phyloP scores from a whole-genome alignment of 257 asterid species.

The Misopates orontium region DNA sequence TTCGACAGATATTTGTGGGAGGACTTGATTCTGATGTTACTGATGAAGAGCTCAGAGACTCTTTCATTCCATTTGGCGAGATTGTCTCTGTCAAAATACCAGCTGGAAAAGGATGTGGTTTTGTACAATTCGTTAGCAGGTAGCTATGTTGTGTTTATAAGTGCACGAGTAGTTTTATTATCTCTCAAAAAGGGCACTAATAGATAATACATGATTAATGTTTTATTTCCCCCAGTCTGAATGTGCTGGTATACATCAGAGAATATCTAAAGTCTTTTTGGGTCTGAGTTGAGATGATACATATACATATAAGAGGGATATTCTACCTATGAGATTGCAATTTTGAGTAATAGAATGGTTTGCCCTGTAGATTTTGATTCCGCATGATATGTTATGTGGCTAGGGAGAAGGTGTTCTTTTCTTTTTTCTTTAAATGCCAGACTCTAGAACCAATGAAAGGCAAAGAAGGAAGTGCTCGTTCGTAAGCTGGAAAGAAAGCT shows the following conservation, averaged over 20 bases:
- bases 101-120: conserved; percentile 64
- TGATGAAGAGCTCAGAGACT: conserved; percentile 50
- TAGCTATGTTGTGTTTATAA: conserved; percentile 30
- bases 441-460: not conserved
- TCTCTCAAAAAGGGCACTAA: not conserved
- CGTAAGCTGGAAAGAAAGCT: conserved; percentile 8
- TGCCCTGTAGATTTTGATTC: not conserved
- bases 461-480: not conserved
- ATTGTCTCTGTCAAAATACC: conserved; percentile 60
- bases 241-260: conserved; percentile 14
- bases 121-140: conserved; percentile 68
- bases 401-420: not conserved
- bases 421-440: conserved; percentile 3
- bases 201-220: not conserved
- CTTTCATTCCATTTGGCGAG: conserved; percentile 54
- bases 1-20: conserved; percentile 46
- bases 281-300: not conserved
- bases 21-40: conserved; percentile 53
- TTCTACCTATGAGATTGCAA: not conserved
- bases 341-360: conserved; percentile 1
- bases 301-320: not conserved
- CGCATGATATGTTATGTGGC: not conserved
- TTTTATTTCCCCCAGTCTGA: not conserved
- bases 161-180: not conserved
- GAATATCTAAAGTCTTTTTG: conserved; percentile 5